These are phyloP conservation scores for Symbiodinium natans DNA, from an alignment of 73 alveolate species.

Conservation along the genomic window DNA sequence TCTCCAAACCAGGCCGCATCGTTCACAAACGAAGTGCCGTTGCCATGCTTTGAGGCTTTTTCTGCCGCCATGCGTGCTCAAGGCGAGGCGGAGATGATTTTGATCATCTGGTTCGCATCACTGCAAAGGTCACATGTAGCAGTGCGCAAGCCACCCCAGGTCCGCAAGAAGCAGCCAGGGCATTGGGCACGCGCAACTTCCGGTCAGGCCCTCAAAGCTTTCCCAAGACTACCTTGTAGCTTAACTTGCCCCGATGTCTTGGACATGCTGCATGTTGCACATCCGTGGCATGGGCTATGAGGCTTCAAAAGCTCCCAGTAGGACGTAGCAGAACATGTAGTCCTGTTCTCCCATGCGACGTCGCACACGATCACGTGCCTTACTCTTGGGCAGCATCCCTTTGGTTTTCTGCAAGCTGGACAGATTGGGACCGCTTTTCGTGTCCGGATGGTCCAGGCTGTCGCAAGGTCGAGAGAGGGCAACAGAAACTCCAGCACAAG, in stretches of 20 bases:
- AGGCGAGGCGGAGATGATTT: not conserved
- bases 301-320: no score
- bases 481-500: not conserved
- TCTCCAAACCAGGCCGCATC: no score
- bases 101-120: no score
- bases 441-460: not conserved
- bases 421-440: not conserved
- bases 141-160: not conserved
- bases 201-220: not conserved
- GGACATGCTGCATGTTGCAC: no score
- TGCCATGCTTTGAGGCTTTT: slow-evolving; percentile 28
- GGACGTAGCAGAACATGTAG: no score
- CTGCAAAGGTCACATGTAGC: no score
- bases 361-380: not conserved
- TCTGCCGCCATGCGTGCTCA: slow-evolving; percentile 60
- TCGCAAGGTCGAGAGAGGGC: not conserved
- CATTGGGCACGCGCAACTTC: slow-evolving; percentile 20
- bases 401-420: not conserved
- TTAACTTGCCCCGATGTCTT: no score
- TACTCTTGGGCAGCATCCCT: not conserved
- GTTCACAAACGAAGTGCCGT: no score
- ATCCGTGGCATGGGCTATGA: no score
- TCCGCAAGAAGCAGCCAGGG: slow-evolving; percentile 14
- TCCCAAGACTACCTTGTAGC: no score
- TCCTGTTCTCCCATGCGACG: not conserved